Evolutionary conservation across 2,329 filamentous ascomycete species (phyloP), one percentile per base, ranked within the genome.

Genomic region (Thyridium curvatum): DNA sequence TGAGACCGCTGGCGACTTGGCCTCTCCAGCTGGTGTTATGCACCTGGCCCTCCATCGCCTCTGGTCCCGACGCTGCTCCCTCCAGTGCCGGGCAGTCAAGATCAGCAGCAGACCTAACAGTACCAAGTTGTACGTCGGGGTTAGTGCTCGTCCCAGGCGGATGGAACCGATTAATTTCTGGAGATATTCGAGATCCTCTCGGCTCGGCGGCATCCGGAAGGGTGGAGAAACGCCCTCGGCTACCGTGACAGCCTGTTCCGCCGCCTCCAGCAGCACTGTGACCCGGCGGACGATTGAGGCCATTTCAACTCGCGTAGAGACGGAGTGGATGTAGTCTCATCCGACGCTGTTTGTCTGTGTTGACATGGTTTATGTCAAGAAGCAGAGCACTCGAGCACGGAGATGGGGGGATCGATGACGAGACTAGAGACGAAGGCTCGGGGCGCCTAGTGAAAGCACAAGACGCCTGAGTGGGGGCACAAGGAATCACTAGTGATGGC

Each of bases 111-210:
- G 35, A 5, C 38, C 17, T 3, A 64, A 18, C 13, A 66, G 41
- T 13, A 55, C 52, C 15, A 55, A 30, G 38, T 65, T 66, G 43
- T 64, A 66, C 5, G 44, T 52, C 12, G 47, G 45, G 12, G 54
- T 47, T 15, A 67, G 50, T 5, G 34, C 35, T 15, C 63, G 58
- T 2, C 62, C 58, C 28, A 58, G 41, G 30, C 57, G 53, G 17
- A 65, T 46, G 16, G 49, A 48, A 8, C 44, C 36, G 37, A 62
- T 57, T 4, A 65, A 48, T 12, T 53, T 41, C 9, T 44, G 46
- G 8, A 66, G 37, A 32, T 61, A 65, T n/a, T 52, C 49, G 15
- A 59, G 51, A 34, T 56, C 52, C 15, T 60, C 59, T 8, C 60
- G 60, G 41, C 37, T 16, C 14, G 5, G 32, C 14, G 16, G 35